A percentile compares a stretch with the other conserved stretches of the same genome.
phyloP scores from a whole-genome alignment of 2,329 filamentous ascomycete genomes.

The Trichoderma citrinoviride region DNA sequence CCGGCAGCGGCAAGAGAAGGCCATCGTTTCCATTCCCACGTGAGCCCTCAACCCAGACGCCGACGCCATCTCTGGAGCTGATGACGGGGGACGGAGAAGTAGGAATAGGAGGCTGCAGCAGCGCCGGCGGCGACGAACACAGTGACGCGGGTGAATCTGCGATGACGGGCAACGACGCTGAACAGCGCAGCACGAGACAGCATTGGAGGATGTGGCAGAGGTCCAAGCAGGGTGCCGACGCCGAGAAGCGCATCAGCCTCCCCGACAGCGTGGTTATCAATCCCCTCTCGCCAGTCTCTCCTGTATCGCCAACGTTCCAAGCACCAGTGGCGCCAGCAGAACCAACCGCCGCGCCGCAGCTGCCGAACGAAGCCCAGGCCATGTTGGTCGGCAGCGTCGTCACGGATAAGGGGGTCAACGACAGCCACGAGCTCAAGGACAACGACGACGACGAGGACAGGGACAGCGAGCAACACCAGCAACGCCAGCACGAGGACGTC shows the following conservation, averaged over 20 bases:
- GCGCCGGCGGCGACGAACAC: background rate
- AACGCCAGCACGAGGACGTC: background rate
- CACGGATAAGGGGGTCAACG: background rate
- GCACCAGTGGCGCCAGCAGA: background rate
- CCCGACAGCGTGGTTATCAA: background rate
- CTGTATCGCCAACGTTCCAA: background rate
- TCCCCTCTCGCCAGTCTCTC: background rate
- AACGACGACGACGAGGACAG: background rate
- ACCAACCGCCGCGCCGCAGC: background rate
- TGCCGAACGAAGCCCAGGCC: background rate
- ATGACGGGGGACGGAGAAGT: constrained; percentile 1
- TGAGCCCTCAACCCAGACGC: constrained; percentile 15
- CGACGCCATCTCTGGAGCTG: constrained; percentile 13
- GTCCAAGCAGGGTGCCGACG: background rate
- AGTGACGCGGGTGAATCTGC: constrained; percentile 14
- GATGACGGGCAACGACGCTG: constrained; percentile 1
- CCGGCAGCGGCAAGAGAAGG: background rate
- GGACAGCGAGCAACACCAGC: background rate
- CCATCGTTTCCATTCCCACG: constrained; percentile 15
- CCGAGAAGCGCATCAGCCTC: constrained; percentile 1
- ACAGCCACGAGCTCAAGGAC: background rate
- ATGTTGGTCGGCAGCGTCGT: background rate
- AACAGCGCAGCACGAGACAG: background rate
- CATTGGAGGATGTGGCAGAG: background rate
- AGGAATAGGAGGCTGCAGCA: constrained; percentile 12